phyloP scores from a whole-genome alignment of 495 filamentous ascomycete species.

The Alectoria sarmentosa region DNA sequence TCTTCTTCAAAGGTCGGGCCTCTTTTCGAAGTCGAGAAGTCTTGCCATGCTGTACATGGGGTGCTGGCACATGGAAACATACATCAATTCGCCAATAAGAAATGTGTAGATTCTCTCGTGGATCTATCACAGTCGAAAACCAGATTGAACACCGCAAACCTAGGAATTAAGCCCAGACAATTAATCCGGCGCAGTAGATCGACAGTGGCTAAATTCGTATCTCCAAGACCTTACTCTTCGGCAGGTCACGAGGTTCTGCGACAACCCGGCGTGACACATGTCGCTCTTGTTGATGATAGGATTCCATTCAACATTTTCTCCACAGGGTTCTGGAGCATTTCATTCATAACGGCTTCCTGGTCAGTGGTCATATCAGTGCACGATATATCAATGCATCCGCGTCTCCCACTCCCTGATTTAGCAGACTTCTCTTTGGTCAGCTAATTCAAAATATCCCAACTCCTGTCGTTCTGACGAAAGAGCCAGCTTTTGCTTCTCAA shows the following conservation, averaged over 20 bases:
- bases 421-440: slow-evolving; percentile 22
- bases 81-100: neutral
- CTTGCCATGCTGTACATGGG: neutral
- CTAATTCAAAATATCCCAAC: slow-evolving; percentile 46
- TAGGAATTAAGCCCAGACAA: neutral
- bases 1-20: neutral
- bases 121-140: neutral
- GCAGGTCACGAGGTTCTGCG: neutral
- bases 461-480: slow-evolving; percentile 45
- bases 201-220: neutral
- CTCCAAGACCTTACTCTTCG: too few species aligned
- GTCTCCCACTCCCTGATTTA: neutral
- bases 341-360: neutral
- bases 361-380: slow-evolving; percentile 4
- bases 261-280: neutral
- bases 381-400: neutral
- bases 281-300: neutral
- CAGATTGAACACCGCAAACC: neutral
- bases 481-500: slow-evolving; percentile 45
- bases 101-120: too few species aligned
- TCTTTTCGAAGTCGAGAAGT: neutral
- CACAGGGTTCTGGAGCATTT: neutral
- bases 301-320: neutral
- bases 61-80: neutral
- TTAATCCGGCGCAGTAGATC: neutral